phyloP scores from a whole-genome alignment of 495 filamentous ascomycete species.

The Podospora pseudocomata region DNA sequence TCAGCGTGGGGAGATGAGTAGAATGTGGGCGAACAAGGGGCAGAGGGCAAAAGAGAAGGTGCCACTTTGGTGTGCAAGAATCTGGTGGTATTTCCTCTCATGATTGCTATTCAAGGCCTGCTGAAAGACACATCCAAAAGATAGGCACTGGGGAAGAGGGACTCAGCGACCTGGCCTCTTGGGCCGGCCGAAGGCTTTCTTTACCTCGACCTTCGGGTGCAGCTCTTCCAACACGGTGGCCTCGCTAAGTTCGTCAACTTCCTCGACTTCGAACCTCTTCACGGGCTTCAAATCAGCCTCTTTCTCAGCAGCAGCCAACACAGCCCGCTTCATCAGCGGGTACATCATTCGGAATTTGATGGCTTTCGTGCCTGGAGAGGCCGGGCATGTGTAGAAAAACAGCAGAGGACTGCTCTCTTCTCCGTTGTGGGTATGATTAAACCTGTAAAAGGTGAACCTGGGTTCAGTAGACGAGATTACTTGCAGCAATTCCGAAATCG shows the following conservation, averaged over 20 bases:
- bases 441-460: slow-evolving; percentile 86
- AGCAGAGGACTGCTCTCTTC: slow-evolving; percentile 62
- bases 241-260: slow-evolving; percentile 75
- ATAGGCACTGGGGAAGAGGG: background rate
- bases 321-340: slow-evolving; percentile 72
- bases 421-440: slow-evolving; percentile 51
- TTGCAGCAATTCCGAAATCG: slow-evolving; percentile 48
- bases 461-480: slow-evolving; percentile 79
- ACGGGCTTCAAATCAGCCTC: slow-evolving; percentile 68
- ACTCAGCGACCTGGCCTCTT: slow-evolving; percentile 68
- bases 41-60: background rate
- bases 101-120: background rate
- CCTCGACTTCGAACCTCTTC: slow-evolving; percentile 64
- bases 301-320: slow-evolving; percentile 61
- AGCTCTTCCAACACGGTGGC: slow-evolving; percentile 70
- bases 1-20: too few species aligned
- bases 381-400: slow-evolving; percentile 93
- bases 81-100: background rate
- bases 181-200: slow-evolving; percentile 78
- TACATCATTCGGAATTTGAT: slow-evolving; percentile 97
- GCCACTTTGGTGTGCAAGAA: too few species aligned
- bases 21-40: background rate
- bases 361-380: slow-evolving; percentile 56
- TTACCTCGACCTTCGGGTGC: slow-evolving; percentile 63
- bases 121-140: background rate